These are phyloP conservation scores for Diutina sp. DNA, from an alignment of 1,139 yeast species.

Conservation along the genomic window DNA sequence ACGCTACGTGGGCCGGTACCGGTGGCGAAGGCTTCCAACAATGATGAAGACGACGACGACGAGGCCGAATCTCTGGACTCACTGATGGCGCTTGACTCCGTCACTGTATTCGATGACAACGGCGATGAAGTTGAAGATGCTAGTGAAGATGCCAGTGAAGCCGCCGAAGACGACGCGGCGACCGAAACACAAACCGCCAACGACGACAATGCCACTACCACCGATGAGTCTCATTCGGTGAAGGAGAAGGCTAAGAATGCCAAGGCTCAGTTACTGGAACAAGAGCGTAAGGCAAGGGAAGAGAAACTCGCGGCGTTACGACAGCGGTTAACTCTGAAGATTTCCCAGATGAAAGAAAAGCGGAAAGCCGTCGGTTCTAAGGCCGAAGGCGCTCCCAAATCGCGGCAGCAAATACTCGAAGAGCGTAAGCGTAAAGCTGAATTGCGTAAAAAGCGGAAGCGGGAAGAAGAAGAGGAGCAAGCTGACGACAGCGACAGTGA, in stretches of 20 bases:
- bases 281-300: slow-evolving; percentile 35
- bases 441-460: slow-evolving; percentile 17
- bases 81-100: slow-evolving; percentile 23
- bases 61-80: slow-evolving; percentile 1
- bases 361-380: slow-evolving; percentile 89
- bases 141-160: neutral
- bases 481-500: slow-evolving; percentile 23
- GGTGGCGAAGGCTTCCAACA: slow-evolving; percentile 5
- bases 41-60: slow-evolving; percentile 3
- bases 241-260: slow-evolving; percentile 5
- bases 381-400: slow-evolving; percentile 67
- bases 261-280: slow-evolving; percentile 21
- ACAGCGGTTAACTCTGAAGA: slow-evolving; percentile 61
- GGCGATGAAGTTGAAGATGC: slow-evolving; percentile 44
- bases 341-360: slow-evolving; percentile 55
- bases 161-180: slow-evolving; percentile 4
- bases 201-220: neutral
- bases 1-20: neutral
- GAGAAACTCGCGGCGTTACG: slow-evolving; percentile 54
- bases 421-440: slow-evolving; percentile 36
- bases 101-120: slow-evolving; percentile 62
- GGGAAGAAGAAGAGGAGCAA: slow-evolving; percentile 19
- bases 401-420: slow-evolving; percentile 63
- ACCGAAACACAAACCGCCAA: neutral
- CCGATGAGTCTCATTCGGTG: neutral